Evolutionary conservation across 208 protist species (phyloP).

Genomic region (Wallacemonas rigidus): DNA sequence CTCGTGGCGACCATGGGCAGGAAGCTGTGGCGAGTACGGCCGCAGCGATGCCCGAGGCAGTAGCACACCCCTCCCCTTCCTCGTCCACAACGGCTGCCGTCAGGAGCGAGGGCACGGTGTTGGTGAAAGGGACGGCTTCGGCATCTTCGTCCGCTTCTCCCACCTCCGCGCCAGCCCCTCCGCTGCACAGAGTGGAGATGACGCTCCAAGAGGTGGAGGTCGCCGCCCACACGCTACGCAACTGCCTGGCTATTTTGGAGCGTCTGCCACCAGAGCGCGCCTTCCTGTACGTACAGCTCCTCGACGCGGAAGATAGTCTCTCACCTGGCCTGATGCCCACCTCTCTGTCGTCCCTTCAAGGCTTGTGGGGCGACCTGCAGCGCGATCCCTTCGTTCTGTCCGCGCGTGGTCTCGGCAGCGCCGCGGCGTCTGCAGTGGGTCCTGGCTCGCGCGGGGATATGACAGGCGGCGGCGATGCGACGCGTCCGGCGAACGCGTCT

Average conservation of each 20-base stretch:
- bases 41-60: no score
- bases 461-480: not conserved
- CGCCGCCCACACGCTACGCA: conserved; percentile 55
- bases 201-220: conserved; percentile 37
- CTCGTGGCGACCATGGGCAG: no score
- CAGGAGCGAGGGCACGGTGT: no score
- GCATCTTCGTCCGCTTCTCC: not conserved
- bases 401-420: not conserved
- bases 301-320: conserved; percentile 39
- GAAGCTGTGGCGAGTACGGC: no score
- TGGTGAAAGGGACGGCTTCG: not conserved
- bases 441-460: not conserved
- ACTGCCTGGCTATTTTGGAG: conserved; percentile 61
- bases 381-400: conserved; percentile 22
- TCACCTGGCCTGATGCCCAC: conserved; percentile 34
- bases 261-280: conserved; percentile 44
- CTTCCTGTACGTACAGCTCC: conserved; percentile 52
- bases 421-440: not conserved
- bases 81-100: not conserved
- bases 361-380: conserved; percentile 43
- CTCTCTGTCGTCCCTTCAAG: conserved; percentile 52
- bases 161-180: no score
- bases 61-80: not conserved
- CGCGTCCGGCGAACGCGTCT: not conserved
- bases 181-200: not conserved